Conservation (phyloP, 2,329 filamentous ascomycete genomes). For the Cladosporium cucumerinum region DNA sequence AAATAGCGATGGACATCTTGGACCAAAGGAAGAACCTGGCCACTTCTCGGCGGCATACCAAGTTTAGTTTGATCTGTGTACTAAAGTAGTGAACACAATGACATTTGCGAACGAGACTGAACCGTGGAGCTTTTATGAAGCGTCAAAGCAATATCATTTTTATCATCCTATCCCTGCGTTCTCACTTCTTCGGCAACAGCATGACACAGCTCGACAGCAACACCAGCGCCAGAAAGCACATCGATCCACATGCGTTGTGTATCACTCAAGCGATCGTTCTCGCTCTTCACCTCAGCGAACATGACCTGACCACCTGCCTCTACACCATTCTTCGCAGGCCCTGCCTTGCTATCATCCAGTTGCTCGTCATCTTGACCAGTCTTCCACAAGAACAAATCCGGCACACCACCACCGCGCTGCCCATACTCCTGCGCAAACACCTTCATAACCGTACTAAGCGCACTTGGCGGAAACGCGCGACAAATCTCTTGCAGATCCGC, state of each 20-base stretch:
- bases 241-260: conserved; percentile 97
- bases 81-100: neutral
- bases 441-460: conserved; percentile 80
- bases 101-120: neutral
- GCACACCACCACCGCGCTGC: conserved; percentile 79
- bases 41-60: neutral
- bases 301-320: conserved; percentile 32
- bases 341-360: conserved; percentile 20
- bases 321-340: neutral
- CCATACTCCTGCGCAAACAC: conserved; percentile 95
- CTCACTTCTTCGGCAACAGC: conserved; percentile 58
- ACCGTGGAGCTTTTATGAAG: neutral
- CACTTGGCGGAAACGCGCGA: conserved; percentile 72
- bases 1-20: neutral
- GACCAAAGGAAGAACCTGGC: neutral
- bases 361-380: conserved; percentile 22
- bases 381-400: conserved; percentile 89
- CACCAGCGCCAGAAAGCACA: conserved; percentile 78
- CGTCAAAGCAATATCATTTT: too few relatives aligned
- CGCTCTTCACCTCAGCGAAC: conserved; percentile 50
- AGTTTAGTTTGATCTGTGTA: neutral
- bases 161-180: conserved; percentile 7
- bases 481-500: conserved; percentile 77
- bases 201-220: conserved; percentile 77
- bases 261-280: conserved; percentile 90